Base-by-base conservation (phyloP, 106 monocot species). In the Allium sativum region DNA sequence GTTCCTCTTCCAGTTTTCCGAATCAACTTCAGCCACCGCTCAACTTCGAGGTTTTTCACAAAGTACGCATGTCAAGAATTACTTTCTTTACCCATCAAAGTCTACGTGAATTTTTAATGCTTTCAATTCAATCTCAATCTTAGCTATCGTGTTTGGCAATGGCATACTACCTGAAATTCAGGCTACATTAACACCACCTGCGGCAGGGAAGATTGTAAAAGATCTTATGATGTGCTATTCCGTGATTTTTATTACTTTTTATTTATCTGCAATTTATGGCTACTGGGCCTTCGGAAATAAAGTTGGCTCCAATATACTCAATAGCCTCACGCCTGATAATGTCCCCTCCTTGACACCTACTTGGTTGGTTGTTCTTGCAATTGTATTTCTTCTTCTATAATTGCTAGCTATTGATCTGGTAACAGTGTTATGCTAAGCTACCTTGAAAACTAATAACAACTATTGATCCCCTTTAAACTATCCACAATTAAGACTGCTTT, bases 101-200 rank as follows among this genome's bases (percentile, higher is more conserved):
- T 82, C 76, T 9, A 42, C 22, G 10, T 48, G 77, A 58, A 48
- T 74, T 9, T 81, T 87, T 59, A 47, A 87, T 48, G 73, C 74
- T 14, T 92, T 92, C 76, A 78, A 75, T 2, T 81, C 87, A 42
- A 79, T 92, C 62, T 87, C 84, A 68, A 87, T 92, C 59, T 50
- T 87, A 22, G 92, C 87, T 31, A 69, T 84, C 7, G 73, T 88
- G 6, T 82, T 81, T 43, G 92, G 87, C 40, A 87, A 79, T 44
- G 92, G 87, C 7, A 93, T 93, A 56, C 51, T 87, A 20, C 92
- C 92, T 8, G 92, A 15, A 1, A 48, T 73, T 43, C 70, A 93
- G 87, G 92, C 92, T 0, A 93, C 92, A 7, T 48, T 93, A 73
- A 84, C 92, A 40, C 81, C 92, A 20, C 92, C 87, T 6, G 92